Conservation (phyloP, 768 basidiomycete genomes). For the Mycena galopus region DNA sequence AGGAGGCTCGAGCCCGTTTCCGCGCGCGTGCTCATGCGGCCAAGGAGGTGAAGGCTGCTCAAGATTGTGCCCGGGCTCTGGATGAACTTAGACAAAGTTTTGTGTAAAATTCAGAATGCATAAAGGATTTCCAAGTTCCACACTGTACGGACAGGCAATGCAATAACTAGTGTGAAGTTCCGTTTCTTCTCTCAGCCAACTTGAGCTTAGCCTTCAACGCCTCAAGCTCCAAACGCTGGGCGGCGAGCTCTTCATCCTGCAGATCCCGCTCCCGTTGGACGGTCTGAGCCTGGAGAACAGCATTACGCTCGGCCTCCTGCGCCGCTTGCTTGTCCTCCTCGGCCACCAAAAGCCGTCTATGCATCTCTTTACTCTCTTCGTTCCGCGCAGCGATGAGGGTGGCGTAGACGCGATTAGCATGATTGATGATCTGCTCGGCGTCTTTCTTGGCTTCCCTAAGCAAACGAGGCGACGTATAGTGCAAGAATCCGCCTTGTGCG, state of each 20-base stretch:
- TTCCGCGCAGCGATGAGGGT: not conserved
- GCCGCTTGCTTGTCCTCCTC: not conserved
- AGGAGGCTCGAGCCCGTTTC: not conserved
- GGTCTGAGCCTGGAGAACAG: not conserved
- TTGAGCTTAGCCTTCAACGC: not conserved
- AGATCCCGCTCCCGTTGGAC: not conserved
- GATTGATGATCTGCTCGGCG: not conserved
- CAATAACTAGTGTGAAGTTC: not conserved
- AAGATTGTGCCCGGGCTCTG: too few relatives aligned
- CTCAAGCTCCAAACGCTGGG: not conserved
- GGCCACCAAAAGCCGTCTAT: not conserved
- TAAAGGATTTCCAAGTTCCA: too few relatives aligned
- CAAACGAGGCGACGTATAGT: not conserved
- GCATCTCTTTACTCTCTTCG: slow-evolving; percentile 1
- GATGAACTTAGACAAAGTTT: too few relatives aligned
- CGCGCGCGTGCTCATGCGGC: not conserved
- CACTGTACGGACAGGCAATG: too few relatives aligned
- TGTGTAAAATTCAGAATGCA: too few relatives aligned
- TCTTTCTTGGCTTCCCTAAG: not conserved
- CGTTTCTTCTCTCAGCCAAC: not conserved
- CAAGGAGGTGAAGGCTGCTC: too few relatives aligned
- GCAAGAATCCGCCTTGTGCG: not conserved
- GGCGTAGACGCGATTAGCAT: not conserved
- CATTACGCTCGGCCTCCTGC: not conserved
- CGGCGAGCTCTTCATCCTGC: not conserved